phyloP scores from a whole-genome alignment of 345 rosid genomes.

The Acer saccharum region DNA sequence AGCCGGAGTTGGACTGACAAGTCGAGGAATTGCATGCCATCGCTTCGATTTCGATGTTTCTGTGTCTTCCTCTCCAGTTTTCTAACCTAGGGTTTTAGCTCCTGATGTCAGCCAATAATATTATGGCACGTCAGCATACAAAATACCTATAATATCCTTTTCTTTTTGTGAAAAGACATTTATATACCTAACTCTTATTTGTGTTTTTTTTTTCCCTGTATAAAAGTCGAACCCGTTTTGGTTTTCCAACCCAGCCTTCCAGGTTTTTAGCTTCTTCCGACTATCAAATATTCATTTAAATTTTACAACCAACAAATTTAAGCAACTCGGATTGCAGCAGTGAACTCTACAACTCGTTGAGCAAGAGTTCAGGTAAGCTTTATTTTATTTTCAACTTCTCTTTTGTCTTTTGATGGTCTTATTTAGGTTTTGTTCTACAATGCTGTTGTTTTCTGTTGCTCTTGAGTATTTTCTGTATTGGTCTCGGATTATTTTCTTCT shows the following conservation, averaged over 20 bases:
- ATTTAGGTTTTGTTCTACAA: neutral
- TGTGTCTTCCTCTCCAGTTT: neutral
- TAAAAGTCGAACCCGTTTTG: too few relatives aligned
- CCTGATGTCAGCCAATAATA: neutral
- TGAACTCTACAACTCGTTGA: neutral
- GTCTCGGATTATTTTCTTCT: neutral
- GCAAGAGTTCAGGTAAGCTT: neutral
- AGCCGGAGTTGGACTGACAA: conserved; percentile 66
- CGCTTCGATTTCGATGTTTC: conserved; percentile 6
- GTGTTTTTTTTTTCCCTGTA: neutral
- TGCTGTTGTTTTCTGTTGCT: neutral
- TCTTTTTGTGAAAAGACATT: neutral
- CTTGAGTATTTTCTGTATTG: neutral
- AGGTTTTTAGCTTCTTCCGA: too few relatives aligned
- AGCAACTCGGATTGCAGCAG: neutral
- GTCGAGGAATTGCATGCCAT: conserved; percentile 76
- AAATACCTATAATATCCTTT: neutral
- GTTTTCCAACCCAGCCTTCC: neutral
- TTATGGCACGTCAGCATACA: neutral
- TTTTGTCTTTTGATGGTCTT: neutral
- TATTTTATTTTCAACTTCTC: neutral
- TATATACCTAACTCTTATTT: neutral
- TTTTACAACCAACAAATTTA: too few relatives aligned
- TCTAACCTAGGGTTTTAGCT: neutral
- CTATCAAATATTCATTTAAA: too few relatives aligned